Percentiles rank a stretch among this genome's conserved stretches.
phyloP scores from a whole-genome alignment of 2,329 filamentous ascomycete genomes.

The Alternaria gaisen region DNA sequence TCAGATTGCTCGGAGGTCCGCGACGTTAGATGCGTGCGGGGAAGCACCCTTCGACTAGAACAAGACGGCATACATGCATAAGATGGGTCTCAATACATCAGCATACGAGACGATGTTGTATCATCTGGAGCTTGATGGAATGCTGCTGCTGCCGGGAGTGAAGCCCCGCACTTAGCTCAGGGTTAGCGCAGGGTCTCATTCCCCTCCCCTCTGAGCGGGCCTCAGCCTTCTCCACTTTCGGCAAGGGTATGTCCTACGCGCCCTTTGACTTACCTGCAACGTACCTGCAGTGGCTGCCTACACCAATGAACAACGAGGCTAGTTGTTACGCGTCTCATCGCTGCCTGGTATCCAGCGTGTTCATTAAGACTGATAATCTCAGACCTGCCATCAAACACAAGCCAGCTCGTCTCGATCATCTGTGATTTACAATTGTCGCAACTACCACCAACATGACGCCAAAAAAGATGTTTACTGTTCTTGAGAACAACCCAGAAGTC shows the following conservation, averaged over 20 bases:
- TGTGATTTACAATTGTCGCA: background rate
- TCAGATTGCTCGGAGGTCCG: background rate
- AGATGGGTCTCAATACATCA: background rate
- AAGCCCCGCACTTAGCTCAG: constrained; percentile 14
- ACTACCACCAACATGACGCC: constrained; percentile 11
- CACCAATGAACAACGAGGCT: background rate
- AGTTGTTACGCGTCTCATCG: constrained; percentile 6
- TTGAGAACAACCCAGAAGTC: constrained; percentile 65
- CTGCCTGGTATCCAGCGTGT: constrained; percentile 11
- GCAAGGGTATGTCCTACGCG: background rate
- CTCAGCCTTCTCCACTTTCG: background rate
- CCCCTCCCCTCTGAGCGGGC: background rate
- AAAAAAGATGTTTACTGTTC: constrained; percentile 40
- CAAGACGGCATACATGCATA: background rate
- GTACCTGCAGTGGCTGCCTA: constrained; percentile 10
- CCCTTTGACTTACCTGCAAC: background rate
- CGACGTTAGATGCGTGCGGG: background rate
- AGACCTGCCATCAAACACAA: background rate
- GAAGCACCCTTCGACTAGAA: background rate
- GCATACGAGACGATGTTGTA: background rate
- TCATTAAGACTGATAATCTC: background rate
- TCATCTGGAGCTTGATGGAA: background rate
- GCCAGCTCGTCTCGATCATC: background rate
- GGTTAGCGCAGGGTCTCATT: constrained; percentile 25
- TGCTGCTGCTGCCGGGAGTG: background rate